Evolutionary conservation across 306 rosid genomes (phyloP), one percentile per base, ranked within the genome.

Genomic region (Crotalaria pallida): DNA sequence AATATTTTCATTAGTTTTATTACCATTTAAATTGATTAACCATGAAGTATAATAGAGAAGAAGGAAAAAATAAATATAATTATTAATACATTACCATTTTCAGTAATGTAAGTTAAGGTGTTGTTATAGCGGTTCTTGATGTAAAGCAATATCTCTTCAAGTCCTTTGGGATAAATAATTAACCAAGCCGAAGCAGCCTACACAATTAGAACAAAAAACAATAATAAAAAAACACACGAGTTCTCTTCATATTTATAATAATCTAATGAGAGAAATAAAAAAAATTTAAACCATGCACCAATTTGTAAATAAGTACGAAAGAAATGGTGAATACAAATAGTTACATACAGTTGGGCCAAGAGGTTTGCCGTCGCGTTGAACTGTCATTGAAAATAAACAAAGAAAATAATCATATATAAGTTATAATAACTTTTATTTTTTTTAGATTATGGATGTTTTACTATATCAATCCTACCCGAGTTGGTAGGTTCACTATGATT

Each of bases 171-270:
- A 65, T 82, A 78, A 56, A 78, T 17, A 66, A 72, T 61, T 36
- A 82, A 10, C 82, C 80, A 77, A 55, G 0, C 1, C 3, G 82
- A 73, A 45, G 80, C 80, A 36, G 80, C 82, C 83, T 82, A 71
- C 72, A 71, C 4, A 56, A 23, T 65, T 24, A n/a, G 12, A 56
- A 17, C 56, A 29, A 70, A n/a, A n/a, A n/a, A n/a, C n/a, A n/a
- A n/a, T n/a, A n/a, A n/a, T n/a, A n/a, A n/a, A n/a, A n/a, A n/a
- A n/a, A n/a, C n/a, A n/a, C n/a, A n/a, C n/a, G 16, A 44, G 49
- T 16, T 52, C 36, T 68, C 48, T 58, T 17, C 9, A 40, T 50
- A 47, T 59, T 67, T 49, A 17, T 9, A 7, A 55, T 5, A 0
- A 10, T 33, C 10, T 68, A 34, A 23, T 40, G 5, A 7, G 58